Conservation (phyloP, 2,329 filamentous ascomycete species). For the Biscogniauxia sp. region DNA sequence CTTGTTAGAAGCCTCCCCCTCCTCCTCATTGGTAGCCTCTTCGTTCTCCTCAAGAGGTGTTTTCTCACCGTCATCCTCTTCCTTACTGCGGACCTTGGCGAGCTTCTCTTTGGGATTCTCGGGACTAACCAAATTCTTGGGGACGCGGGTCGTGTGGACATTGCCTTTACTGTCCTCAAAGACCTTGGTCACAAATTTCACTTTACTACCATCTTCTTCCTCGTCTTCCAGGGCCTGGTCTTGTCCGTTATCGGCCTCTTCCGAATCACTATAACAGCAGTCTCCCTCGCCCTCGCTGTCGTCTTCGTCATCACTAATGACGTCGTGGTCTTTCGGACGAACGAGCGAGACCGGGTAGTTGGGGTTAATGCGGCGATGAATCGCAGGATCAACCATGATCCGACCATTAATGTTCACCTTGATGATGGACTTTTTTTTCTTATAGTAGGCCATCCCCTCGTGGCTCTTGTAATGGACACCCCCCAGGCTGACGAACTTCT, state of each 20-base stretch:
- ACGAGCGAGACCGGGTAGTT: slow-evolving; percentile 79
- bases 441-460: slow-evolving; percentile 81
- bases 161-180: slow-evolving; percentile 45
- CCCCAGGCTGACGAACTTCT: slow-evolving; percentile 77
- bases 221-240: slow-evolving; percentile 38
- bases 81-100: slow-evolving; percentile 45
- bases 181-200: slow-evolving; percentile 51
- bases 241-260: slow-evolving; percentile 30
- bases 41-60: not conserved
- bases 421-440: slow-evolving; percentile 70
- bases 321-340: slow-evolving; percentile 67
- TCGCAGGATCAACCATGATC: slow-evolving; percentile 82
- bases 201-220: slow-evolving; percentile 35
- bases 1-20: slow-evolving; percentile 2
- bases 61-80: slow-evolving; percentile 16
- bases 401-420: slow-evolving; percentile 85
- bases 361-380: slow-evolving; percentile 79
- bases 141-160: slow-evolving; percentile 33
- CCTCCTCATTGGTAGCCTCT: slow-evolving; percentile 29
- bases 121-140: slow-evolving; percentile 36
- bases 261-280: slow-evolving; percentile 39
- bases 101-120: slow-evolving; percentile 49
- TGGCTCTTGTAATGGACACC: slow-evolving; percentile 82
- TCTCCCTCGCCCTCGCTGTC: slow-evolving; percentile 45
- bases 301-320: slow-evolving; percentile 49